Evolutionary conservation across 257 asterid genomes (phyloP).

Genomic region (Primulina huaijiensis): DNA sequence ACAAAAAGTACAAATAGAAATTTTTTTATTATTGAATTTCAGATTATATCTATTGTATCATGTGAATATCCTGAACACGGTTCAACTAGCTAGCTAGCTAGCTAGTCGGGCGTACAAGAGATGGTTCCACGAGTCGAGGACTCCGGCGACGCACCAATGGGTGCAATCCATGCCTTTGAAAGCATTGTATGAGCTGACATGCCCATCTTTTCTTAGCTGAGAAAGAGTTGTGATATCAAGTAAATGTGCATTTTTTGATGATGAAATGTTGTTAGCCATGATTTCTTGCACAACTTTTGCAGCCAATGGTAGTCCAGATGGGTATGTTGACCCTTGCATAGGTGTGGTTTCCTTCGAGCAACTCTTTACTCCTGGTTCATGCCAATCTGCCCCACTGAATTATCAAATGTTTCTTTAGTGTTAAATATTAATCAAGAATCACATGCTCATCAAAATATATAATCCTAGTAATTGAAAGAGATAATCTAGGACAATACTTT

Average conservation of each 20-base stretch:
- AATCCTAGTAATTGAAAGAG: no score
- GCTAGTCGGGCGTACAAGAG: constrained; percentile 27
- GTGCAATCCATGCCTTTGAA: constrained; percentile 33
- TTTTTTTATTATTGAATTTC: no score
- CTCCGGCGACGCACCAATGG: constrained; percentile 49
- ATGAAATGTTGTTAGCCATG: constrained; percentile 1
- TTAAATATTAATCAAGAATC: no score
- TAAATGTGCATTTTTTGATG: constrained; percentile 23
- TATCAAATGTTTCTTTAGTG: no score
- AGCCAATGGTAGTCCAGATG: constrained; percentile 24
- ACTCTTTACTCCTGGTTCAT: constrained; percentile 18
- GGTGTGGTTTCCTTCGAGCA: constrained; percentile 34
- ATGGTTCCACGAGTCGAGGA: constrained; percentile 44
- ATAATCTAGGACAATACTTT: no score
- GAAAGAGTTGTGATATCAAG: constrained; percentile 33
- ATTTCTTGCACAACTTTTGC: constrained; percentile 28
- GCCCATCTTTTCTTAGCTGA: constrained; percentile 38
- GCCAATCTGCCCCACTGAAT: constrained; percentile 31
- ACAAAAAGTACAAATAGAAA: no score
- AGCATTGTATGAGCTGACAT: constrained; percentile 33
- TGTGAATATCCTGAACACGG: no score
- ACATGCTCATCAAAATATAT: no score
- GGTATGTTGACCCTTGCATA: constrained; percentile 20
- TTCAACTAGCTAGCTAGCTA: no score
- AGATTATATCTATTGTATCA: no score